A percentile compares a stretch with the other conserved stretches of the same genome.
phyloP scores from a whole-genome alignment of 768 basidiomycete species.

The Daedaleopsis sinensis region DNA sequence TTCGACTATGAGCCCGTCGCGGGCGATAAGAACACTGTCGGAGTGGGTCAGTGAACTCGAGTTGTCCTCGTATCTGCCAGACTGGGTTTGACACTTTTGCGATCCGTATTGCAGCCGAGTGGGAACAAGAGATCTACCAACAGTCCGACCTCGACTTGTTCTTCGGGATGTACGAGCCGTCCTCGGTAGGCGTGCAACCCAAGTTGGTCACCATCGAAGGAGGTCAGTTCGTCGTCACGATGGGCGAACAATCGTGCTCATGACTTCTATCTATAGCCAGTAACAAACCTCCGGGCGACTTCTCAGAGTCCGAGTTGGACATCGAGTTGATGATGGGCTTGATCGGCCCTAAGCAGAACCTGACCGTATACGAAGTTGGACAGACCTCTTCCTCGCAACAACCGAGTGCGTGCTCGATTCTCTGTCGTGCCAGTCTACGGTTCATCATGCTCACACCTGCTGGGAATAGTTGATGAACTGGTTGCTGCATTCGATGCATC shows the following conservation, averaged over 20 bases:
- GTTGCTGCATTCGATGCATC: neutral
- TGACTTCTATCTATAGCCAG: constrained; percentile 33
- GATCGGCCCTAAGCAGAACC: constrained; percentile 17
- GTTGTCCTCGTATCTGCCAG: no score
- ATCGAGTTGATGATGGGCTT: constrained; percentile 46
- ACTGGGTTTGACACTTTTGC: neutral
- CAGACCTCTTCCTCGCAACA: constrained; percentile 12
- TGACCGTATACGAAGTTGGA: constrained; percentile 23
- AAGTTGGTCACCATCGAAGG: constrained; percentile 33
- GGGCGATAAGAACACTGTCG: constrained; percentile 30
- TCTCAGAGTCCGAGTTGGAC: constrained; percentile 45
- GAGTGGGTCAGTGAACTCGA: constrained; percentile 20
- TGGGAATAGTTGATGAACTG: neutral
- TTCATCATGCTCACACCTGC: neutral
- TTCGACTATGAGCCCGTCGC: constrained; percentile 26
- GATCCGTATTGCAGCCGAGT: constrained; percentile 37
- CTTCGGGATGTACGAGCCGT: constrained; percentile 40
- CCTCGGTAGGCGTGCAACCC: constrained; percentile 42
- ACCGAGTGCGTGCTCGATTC: neutral
- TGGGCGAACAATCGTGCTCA: neutral
- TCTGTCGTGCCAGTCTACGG: neutral
- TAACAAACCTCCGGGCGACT: neutral
- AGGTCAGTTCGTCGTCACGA: constrained; percentile 31
- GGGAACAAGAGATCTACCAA: constrained; percentile 43
- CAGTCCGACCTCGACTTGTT: constrained; percentile 46